phyloP scores from a whole-genome alignment of 2,329 filamentous ascomycete genomes.

The Diaporthe australafricana region DNA sequence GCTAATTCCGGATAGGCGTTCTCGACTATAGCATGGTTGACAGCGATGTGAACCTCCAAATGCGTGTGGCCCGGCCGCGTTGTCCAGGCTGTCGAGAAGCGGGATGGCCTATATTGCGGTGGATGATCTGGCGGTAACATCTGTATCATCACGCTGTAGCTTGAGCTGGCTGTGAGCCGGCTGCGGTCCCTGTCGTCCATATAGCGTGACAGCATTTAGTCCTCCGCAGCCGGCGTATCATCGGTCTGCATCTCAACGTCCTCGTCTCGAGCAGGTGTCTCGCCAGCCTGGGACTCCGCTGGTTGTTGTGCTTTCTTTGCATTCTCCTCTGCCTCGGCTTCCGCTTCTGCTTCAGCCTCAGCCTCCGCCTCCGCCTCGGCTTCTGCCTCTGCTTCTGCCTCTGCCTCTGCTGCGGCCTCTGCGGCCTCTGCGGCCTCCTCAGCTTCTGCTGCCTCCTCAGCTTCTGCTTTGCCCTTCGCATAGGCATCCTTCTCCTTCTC shows the following conservation, averaged over 20 bases:
- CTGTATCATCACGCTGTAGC: neutral
- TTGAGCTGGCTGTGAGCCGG: neutral
- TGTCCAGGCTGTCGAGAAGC: neutral
- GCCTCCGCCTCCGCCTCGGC: slow-evolving; percentile 27
- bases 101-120: neutral
- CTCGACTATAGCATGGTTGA: neutral
- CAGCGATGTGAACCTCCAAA: neutral
- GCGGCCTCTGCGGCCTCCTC: slow-evolving; percentile 29
- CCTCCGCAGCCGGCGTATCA: slow-evolving; percentile 47
- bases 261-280: slow-evolving; percentile 54
- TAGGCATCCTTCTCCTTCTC: slow-evolving; percentile 56
- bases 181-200: neutral
- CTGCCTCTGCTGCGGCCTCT: neutral
- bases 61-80: neutral
- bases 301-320: slow-evolving; percentile 26
- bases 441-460: slow-evolving; percentile 37
- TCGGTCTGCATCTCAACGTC: slow-evolving; percentile 62
- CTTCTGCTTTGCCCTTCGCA: slow-evolving; percentile 38
- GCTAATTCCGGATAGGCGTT: neutral
- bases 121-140: neutral
- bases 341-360: slow-evolving; percentile 20
- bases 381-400: slow-evolving; percentile 26
- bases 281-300: slow-evolving; percentile 39
- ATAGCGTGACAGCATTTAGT: neutral
- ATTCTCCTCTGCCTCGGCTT: slow-evolving; percentile 36